Conservation (phyloP, 179 eudicot genomes). For the Nepenthes alata region DNA sequence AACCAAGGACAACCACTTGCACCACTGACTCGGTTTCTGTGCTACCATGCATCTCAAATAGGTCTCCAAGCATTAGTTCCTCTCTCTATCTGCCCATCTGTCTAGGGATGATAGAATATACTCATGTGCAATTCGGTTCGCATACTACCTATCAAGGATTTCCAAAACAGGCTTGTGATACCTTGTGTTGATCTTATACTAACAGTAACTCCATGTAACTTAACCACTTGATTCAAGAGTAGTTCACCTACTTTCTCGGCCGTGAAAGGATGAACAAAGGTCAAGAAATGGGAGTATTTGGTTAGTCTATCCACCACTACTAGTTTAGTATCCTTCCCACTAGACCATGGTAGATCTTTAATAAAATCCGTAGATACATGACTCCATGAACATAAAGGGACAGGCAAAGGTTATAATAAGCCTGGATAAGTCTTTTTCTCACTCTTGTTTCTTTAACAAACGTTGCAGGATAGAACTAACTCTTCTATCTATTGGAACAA, state of each 20-base stretch:
- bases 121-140: background rate
- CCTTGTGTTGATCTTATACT: no score
- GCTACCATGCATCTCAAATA: no score
- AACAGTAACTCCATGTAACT: no score
- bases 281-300: constrained; percentile 8
- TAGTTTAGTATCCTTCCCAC: background rate
- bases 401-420: background rate
- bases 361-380: constrained; percentile 8
- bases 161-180: background rate
- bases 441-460: no score
- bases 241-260: background rate
- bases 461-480: no score
- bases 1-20: no score
- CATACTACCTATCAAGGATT: background rate
- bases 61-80: no score
- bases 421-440: background rate
- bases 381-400: background rate
- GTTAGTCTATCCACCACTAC: constrained; percentile 7
- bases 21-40: no score
- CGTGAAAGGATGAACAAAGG: constrained; percentile 2
- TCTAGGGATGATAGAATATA: background rate
- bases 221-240: background rate
- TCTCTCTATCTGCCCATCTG: background rate
- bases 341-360: background rate
- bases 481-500: background rate